A percentile compares a stretch with the other conserved stretches of the same genome.
phyloP scores from a whole-genome alignment of 108 stramenopile species.

The Fistulifera solaris region DNA sequence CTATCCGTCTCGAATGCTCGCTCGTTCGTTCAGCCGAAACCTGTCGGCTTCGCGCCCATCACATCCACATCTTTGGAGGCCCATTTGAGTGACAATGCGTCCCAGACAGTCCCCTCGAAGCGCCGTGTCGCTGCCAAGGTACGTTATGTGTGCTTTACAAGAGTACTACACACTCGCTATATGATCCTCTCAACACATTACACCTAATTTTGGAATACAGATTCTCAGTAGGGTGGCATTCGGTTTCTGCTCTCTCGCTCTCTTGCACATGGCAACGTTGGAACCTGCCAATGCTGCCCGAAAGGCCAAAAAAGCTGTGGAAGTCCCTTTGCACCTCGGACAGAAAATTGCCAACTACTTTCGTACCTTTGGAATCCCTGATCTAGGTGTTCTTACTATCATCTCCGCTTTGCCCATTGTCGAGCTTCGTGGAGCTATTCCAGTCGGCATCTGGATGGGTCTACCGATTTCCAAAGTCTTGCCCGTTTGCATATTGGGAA shows the following conservation, averaged over 20 bases:
- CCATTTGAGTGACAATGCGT: no score
- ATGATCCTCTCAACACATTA: no score
- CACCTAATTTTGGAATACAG: no score
- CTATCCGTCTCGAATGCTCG: no score
- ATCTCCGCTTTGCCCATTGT: slow-evolving; percentile 94
- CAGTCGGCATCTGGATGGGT: slow-evolving; percentile 89
- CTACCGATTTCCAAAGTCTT: slow-evolving; percentile 73
- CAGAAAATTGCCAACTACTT: slow-evolving; percentile 84
- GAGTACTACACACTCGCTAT: neutral
- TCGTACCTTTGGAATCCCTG: slow-evolving; percentile 72
- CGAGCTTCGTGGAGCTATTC: slow-evolving; percentile 87
- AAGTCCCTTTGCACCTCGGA: slow-evolving; percentile 69
- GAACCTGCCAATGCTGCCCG: slow-evolving; percentile 37
- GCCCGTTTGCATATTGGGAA: slow-evolving; percentile 84
- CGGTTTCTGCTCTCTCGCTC: neutral
- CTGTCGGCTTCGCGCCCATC: no score
- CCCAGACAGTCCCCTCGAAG: neutral
- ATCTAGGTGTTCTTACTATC: slow-evolving; percentile 74
- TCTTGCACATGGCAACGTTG: slow-evolving; percentile 9
- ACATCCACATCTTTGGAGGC: no score
- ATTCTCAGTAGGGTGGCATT: slow-evolving; percentile 1
- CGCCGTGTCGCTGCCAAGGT: neutral
- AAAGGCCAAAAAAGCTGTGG: slow-evolving; percentile 18
- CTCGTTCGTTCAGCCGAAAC: no score
- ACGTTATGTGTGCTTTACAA: neutral